phyloP scores from a whole-genome alignment of 2,329 filamentous ascomycete species.

The Pseudogymnoascus sp. region DNA sequence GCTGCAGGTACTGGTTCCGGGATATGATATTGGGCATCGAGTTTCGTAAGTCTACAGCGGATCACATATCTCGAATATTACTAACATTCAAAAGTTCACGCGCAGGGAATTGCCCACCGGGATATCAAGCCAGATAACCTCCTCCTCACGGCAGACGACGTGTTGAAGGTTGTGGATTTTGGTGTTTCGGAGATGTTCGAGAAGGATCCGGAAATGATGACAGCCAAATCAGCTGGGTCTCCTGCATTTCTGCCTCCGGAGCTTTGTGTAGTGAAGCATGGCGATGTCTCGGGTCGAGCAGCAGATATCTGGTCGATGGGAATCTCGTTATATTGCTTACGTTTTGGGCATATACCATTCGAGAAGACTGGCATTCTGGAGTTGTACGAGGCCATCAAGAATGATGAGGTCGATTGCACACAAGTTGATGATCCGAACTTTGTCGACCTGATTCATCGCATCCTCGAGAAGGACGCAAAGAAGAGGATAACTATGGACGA shows the following conservation, averaged over 20 bases:
- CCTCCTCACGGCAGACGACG: slow-evolving; percentile 78
- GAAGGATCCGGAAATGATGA: slow-evolving; percentile 79
- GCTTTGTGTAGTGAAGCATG: slow-evolving; percentile 78
- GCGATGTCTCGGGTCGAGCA: slow-evolving; percentile 78
- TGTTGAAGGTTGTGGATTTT: slow-evolving; percentile 97
- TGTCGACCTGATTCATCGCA: slow-evolving; percentile 61
- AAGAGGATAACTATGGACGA: slow-evolving; percentile 78
- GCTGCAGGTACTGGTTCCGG: slow-evolving; percentile 85
- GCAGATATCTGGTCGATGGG: slow-evolving; percentile 99
- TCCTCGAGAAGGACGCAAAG: slow-evolving; percentile 78
- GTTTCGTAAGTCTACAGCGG: slow-evolving; percentile 56
- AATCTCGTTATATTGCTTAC: slow-evolving; percentile 84
- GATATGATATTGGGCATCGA: slow-evolving; percentile 93
- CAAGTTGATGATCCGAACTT: slow-evolving; percentile 61
- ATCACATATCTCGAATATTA: neutral
- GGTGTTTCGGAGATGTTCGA: slow-evolving; percentile 99
- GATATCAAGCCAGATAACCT: slow-evolving; percentile 99
- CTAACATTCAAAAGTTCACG: slow-evolving; percentile 58
- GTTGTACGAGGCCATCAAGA: slow-evolving; percentile 81
- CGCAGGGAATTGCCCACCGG: slow-evolving; percentile 87
- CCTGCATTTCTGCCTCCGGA: slow-evolving; percentile 93
- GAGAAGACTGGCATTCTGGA: slow-evolving; percentile 72
- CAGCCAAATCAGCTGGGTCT: slow-evolving; percentile 86
- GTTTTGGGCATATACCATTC: slow-evolving; percentile 84
- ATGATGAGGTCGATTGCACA: slow-evolving; percentile 56